Conservation (phyloP, 345 rosid genomes). For the Aethionema arabicum region DNA sequence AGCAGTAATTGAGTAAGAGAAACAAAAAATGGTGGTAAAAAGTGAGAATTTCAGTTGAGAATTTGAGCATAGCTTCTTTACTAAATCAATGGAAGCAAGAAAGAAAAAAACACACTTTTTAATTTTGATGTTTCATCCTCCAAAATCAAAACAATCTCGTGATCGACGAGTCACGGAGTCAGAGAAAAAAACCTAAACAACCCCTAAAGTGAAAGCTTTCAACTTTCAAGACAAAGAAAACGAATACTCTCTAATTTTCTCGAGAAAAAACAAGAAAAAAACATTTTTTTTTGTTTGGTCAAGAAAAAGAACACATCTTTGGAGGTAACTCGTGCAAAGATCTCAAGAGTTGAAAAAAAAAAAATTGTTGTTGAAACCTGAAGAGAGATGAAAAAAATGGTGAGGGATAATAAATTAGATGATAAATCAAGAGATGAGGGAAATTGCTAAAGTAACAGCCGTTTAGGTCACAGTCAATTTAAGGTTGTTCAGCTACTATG, state of each 20-base stretch:
- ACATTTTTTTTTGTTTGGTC: constrained; percentile 13
- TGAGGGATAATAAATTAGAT: background rate
- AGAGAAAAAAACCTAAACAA: background rate
- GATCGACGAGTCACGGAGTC: too few species aligned
- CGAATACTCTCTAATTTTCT: background rate
- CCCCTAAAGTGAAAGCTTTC: background rate
- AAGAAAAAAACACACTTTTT: background rate
- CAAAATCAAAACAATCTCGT: background rate
- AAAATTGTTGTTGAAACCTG: constrained; percentile 14
- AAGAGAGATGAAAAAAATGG: background rate
- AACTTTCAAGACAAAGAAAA: background rate
- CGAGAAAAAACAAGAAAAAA: background rate
- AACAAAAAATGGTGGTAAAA: constrained; percentile 31
- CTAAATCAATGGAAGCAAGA: background rate
- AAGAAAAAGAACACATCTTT: constrained; percentile 18
- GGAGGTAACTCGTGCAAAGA: constrained; percentile 26
- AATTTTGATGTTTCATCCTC: background rate
- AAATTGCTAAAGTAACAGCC: constrained; percentile 31
- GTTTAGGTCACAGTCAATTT: constrained; percentile 11
- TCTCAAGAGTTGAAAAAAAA: constrained; percentile 9
- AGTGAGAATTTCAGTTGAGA: constrained; percentile 27
- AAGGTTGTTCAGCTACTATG: background rate
- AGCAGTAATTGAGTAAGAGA: constrained; percentile 27
- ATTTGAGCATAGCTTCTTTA: constrained; percentile 20
- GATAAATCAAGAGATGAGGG: constrained; percentile 4